Base-by-base conservation (phyloP, 2,329 filamentous ascomycete genomes). In the Fusarium avenaceum region DNA sequence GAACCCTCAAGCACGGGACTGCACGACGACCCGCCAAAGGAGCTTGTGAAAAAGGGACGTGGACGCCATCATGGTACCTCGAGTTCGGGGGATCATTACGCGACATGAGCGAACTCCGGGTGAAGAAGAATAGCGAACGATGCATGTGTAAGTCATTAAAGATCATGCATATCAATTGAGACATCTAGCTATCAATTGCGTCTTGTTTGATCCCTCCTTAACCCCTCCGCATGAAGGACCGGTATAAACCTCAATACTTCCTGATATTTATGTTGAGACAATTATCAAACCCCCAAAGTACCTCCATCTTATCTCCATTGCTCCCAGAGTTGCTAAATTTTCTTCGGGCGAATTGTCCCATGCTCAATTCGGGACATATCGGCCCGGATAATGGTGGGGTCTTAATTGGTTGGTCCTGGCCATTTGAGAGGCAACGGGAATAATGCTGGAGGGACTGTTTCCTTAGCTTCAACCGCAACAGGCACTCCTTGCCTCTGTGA, bases 221-320 rank as follows among this genome's bases (percentile, higher is more conserved):
- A 11, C 7, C 20, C 14, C 24, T 32, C 17, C 40, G 15, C 38
- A 22, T 19, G 14, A 30, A 15, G 11, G 38, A 28, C 30, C 28
- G 24, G 35, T 32, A 44, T 46, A 28, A 39, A 19, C 19, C 52
- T 42, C 42, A 39, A 24, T 57, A 67, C 57, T 64, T 53, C 32
- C 53, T 67, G 58, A 64, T 50, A 53, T 64, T 64, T 70, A 53
- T 67, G 67, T 70, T 69, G 67, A 70, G 66, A 70, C 43, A 70
- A 70, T 69, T 70, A 64, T 49, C 45, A 38, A 63, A 46, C 58
- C 33, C 24, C 46, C 55, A 17, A 64, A 63, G 66, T 67, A 69
- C 60, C 52, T 65, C 58, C 30, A 47, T 67, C 43, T 57, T 67
- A 48, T 60, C 53, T 55, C 48, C 51, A 48, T 54, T 35, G 42